phyloP scores from a whole-genome alignment of 192 early-diverging fungal species.

The Backusella parvicylindrica region DNA sequence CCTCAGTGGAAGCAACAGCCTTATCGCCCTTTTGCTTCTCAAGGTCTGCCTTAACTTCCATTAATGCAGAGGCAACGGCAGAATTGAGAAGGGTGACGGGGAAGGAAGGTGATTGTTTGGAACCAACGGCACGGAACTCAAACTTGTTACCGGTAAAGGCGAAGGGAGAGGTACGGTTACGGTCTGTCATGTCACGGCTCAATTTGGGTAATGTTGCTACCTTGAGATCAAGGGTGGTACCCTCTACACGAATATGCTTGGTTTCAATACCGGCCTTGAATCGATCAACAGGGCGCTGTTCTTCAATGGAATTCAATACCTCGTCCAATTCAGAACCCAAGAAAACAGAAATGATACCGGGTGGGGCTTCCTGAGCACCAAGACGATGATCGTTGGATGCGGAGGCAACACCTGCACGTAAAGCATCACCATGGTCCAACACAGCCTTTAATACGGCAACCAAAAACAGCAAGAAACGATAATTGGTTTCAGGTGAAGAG shows the following conservation, averaged over 20 bases:
- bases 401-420: slow-evolving; percentile 88
- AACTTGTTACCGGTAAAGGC: slow-evolving; percentile 99
- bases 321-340: slow-evolving; percentile 94
- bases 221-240: slow-evolving; percentile 93
- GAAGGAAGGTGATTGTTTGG: slow-evolving; percentile 97
- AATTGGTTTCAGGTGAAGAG: slow-evolving; percentile 96
- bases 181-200: slow-evolving; percentile 95
- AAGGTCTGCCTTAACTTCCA: slow-evolving; percentile 69
- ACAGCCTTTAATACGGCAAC: slow-evolving; percentile 90
- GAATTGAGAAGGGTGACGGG: slow-evolving; percentile 92
- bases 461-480: slow-evolving; percentile 95
- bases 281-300: slow-evolving; percentile 80
- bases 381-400: slow-evolving; percentile 97
- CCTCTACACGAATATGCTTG: slow-evolving; percentile 89
- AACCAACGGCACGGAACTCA: slow-evolving; percentile 99
- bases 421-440: slow-evolving; percentile 85
- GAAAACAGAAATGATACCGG: slow-evolving; percentile 95
- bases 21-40: slow-evolving; percentile 82
- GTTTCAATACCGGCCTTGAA: slow-evolving; percentile 72
- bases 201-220: slow-evolving; percentile 90
- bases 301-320: slow-evolving; percentile 88
- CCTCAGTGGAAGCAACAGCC: slow-evolving; percentile 73
- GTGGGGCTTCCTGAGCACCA: slow-evolving; percentile 97
- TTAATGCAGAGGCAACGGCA: slow-evolving; percentile 82
- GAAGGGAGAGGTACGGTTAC: slow-evolving; percentile 99